These are phyloP conservation scores for Pseudogymnoascus sp. DNA, from an alignment of 2,329 filamentous ascomycete species.

Conservation along the genomic window DNA sequence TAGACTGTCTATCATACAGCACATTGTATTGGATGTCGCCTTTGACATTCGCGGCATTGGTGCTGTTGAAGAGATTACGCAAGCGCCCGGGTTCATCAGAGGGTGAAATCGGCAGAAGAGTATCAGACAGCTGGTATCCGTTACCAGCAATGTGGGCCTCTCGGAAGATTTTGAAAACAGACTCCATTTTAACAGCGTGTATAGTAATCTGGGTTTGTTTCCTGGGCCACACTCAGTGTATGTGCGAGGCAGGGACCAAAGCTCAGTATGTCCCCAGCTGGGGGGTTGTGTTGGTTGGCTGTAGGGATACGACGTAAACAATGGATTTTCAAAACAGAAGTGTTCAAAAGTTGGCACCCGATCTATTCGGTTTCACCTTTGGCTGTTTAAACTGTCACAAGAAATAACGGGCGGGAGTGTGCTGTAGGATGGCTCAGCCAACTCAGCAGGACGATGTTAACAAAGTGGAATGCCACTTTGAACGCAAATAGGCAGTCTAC, in stretches of 20 bases:
- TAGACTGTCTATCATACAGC: constrained; percentile 49
- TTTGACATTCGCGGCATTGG: constrained; percentile 50
- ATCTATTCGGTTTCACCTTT: neutral
- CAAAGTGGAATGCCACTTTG: neutral
- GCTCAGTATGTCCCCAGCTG: neutral
- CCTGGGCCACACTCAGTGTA: neutral
- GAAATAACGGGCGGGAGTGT: neutral
- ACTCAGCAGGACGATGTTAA: neutral
- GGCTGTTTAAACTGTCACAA: neutral
- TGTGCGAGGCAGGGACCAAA: neutral
- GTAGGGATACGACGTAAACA: neutral
- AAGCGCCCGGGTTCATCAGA: constrained; percentile 55
- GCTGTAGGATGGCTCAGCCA: neutral
- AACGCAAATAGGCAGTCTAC: neutral
- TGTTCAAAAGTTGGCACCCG: neutral
- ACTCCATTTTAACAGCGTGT: constrained; percentile 50
- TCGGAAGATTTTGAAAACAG: constrained; percentile 65
- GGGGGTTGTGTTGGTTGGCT: neutral
- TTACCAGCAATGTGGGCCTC: constrained; percentile 55
- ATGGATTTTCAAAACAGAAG: neutral
- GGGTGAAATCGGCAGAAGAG: constrained; percentile 63
- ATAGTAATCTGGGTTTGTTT: neutral
- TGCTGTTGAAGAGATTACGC: constrained; percentile 61
- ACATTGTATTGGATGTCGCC: constrained; percentile 63
- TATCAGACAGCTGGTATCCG: constrained; percentile 66